phyloP scores from a whole-genome alignment of 345 rosid species.

The Lepidium aucheri region DNA sequence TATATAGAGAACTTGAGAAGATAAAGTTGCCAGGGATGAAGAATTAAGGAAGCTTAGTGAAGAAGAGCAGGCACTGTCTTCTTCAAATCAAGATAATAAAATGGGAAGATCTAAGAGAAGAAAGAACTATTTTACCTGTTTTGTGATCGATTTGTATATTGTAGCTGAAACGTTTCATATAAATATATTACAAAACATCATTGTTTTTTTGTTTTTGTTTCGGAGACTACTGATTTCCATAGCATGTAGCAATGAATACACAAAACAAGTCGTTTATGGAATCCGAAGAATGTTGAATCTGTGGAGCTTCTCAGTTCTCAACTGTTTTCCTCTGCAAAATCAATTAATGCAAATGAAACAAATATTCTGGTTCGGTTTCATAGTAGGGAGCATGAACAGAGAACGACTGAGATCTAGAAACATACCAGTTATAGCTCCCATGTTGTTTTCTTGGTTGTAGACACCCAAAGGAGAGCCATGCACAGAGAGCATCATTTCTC shows the following conservation, averaged over 20 bases:
- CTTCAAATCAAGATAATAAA: neutral
- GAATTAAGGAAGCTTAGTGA: too few relatives aligned
- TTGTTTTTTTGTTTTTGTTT: neutral
- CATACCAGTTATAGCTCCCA: constrained; percentile 84
- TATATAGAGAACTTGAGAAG: neutral
- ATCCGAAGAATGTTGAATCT: neutral
- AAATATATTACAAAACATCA: neutral
- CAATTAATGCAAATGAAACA: neutral
- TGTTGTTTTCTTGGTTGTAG: constrained; percentile 72
- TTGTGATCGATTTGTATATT: neutral
- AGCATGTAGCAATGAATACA: neutral
- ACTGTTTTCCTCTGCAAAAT: constrained; percentile 24
- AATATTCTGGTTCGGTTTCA: neutral
- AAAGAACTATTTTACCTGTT: neutral
- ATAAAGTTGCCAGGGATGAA: neutral
- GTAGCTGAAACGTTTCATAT: neutral
- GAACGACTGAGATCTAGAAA: neutral
- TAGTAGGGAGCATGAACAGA: neutral
- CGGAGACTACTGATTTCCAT: neutral
- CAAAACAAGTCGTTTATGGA: neutral
- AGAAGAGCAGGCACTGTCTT: too few relatives aligned
- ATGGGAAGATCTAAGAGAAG: neutral
- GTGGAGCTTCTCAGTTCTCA: constrained; percentile 12
- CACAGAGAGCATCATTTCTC: constrained; percentile 87
- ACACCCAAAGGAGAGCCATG: constrained; percentile 93